Conservation (phyloP, 2,329 filamentous ascomycete species). For the Calonectria pteridis region DNA sequence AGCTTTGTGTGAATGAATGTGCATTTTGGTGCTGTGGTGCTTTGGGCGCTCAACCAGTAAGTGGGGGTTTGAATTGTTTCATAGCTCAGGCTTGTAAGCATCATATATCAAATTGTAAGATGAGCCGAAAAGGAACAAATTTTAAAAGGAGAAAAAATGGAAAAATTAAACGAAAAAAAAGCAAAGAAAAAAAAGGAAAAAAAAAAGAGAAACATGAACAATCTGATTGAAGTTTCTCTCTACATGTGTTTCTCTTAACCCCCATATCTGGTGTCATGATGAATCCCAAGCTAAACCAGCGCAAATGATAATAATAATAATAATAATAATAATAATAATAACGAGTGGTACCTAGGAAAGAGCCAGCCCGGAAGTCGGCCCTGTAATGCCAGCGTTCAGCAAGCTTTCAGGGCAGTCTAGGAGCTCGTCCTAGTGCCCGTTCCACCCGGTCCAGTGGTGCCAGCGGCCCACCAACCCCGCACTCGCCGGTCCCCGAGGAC, state of each 20-base stretch:
- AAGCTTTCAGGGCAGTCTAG: conserved; percentile 21
- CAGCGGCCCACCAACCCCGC: conserved; percentile 40
- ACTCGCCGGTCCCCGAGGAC: conserved; percentile 26
- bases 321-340: too few species aligned
- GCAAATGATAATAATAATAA: too few species aligned
- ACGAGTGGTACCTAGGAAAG: background rate
- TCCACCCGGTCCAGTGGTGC: conserved; percentile 31
- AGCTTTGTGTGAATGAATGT: background rate
- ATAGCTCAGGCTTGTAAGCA: background rate
- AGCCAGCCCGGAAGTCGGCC: background rate
- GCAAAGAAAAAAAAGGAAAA: background rate
- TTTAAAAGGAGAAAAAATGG: background rate
- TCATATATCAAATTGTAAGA: background rate
- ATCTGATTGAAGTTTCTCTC: background rate
- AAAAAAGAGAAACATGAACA: background rate
- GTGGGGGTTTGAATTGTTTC: background rate
- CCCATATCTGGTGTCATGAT: background rate
- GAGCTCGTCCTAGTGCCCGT: conserved; percentile 39
- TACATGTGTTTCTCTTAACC: background rate
- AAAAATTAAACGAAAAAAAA: background rate
- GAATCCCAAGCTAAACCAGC: background rate
- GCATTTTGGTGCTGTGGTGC: background rate
- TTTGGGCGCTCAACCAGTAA: background rate
- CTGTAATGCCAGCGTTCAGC: background rate
- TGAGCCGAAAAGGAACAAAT: background rate